These are phyloP conservation scores for Acorus gramineus DNA, from an alignment of 106 monocot genomes.

Conservation along the genomic window DNA sequence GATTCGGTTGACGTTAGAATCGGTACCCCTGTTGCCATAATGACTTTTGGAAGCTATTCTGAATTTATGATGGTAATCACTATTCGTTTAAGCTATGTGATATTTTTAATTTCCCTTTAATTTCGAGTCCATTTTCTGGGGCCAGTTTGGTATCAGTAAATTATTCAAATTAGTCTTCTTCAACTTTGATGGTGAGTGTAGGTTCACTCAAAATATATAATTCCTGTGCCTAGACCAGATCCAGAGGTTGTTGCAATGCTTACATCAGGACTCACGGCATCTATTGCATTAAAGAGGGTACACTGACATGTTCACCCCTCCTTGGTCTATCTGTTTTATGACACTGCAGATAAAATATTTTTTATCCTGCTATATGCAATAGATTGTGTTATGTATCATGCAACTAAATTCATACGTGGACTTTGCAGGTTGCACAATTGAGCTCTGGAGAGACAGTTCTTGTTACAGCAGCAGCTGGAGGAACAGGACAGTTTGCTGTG, in stretches of 20 bases:
- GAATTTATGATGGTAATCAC: slow-evolving; percentile 63
- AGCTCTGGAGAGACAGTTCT: slow-evolving; percentile 57
- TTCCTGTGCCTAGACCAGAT: slow-evolving; percentile 88
- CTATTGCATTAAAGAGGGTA: slow-evolving; percentile 88
- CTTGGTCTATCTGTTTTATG: background rate
- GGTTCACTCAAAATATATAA: slow-evolving; percentile 73
- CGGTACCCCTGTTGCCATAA: slow-evolving; percentile 83
- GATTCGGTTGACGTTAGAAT: slow-evolving; percentile 70
- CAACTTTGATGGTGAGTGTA: slow-evolving; percentile 5
- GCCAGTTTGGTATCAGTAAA: too few species aligned
- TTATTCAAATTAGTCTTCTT: too few species aligned
- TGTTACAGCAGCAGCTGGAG: slow-evolving; percentile 95
- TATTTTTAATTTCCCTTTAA: too few species aligned
- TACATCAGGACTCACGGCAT: slow-evolving; percentile 96
- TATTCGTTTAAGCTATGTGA: background rate
- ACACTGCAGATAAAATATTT: too few species aligned
- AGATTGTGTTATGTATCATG: too few species aligned
- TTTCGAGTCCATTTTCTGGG: too few species aligned
- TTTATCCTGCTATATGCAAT: too few species aligned
- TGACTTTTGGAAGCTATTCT: slow-evolving; percentile 88
- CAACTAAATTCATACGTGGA: too few species aligned
- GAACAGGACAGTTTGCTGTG: slow-evolving; percentile 98
- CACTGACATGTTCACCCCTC: background rate
- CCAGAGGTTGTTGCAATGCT: slow-evolving; percentile 93
- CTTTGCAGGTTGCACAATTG: slow-evolving; percentile 65